phyloP scores from a whole-genome alignment of 1,139 yeast species.

The Hansenula sp. region DNA sequence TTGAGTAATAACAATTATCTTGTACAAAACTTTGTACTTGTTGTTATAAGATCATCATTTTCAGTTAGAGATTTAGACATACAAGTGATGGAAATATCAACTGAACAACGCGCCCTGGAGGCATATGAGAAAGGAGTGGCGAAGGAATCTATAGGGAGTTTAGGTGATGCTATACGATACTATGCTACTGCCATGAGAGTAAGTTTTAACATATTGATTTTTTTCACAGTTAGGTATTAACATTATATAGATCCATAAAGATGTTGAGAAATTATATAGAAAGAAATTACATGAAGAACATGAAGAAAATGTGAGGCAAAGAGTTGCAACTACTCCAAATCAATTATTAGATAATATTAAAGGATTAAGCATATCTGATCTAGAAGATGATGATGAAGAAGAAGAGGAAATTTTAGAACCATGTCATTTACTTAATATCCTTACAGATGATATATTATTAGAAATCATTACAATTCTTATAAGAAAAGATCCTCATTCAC shows the following conservation, averaged over 20 bases:
- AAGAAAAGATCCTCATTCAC: slow-evolving; percentile 50
- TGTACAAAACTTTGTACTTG: no score
- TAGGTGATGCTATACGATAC: slow-evolving; percentile 74
- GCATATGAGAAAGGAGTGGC: slow-evolving; percentile 68
- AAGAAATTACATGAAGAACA: slow-evolving; percentile 36
- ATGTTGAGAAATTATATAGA: slow-evolving; percentile 67
- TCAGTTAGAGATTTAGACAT: no score
- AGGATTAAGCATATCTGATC: slow-evolving; percentile 30
- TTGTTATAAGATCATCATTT: no score
- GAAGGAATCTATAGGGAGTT: slow-evolving; percentile 67
- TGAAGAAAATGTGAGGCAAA: slow-evolving; percentile 16
- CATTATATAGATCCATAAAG: slow-evolving; percentile 51
- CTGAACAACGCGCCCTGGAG: slow-evolving; percentile 42
- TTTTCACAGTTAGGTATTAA: no score
- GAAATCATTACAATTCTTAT: slow-evolving; percentile 52
- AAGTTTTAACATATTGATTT: neutral
- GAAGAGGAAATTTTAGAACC: slow-evolving; percentile 34
- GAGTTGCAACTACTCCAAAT: slow-evolving; percentile 9
- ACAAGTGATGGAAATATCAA: slow-evolving; percentile 5
- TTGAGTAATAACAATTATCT: no score
- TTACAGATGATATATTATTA: slow-evolving; percentile 65
- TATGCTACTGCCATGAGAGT: slow-evolving; percentile 69
- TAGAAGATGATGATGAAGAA: slow-evolving; percentile 30
- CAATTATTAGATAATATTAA: slow-evolving; percentile 30
- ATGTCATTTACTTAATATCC: slow-evolving; percentile 48